Evolutionary conservation across 371 early-diverging fungal species (phyloP), one percentile per base, ranked within the genome.

Genomic region (Rhizopus delemar): DNA sequence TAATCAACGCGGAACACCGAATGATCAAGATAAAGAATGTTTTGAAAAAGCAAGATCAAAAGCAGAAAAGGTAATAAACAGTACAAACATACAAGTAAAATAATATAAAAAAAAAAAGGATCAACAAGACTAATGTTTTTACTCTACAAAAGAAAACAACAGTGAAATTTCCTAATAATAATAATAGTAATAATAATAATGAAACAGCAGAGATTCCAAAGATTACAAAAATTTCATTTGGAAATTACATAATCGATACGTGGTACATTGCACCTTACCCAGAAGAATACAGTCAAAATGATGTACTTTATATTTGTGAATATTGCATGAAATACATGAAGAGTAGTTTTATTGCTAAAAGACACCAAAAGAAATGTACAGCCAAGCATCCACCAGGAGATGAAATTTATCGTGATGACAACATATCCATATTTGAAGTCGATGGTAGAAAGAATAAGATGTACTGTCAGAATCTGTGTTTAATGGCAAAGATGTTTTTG

Each of bases 231-330:
- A 65, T 66, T 4, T 45, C 29, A 9, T 64, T 99, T 53, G 96
- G 98, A 4, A 71, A 83, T 34, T 92, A 86, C 75, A 68, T 86
- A 52, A 89, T 99, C 34, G 89, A 97, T 64, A 88, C 93, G 2
- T 99, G 99, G 99, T 99, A 99, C 74, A 83, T 91, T 29, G 90
- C 98, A 22, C 99, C 99, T 22, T 99, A 99, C 75, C 99, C 99
- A 2, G 94, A 96, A 71, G 96, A 96, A 75, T 96, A 95, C 74
- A 89, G 88, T 52, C 75, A 74, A 31, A 75, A 80, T 9, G 71
- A 77, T 6, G 65, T 74, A 4, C 65, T 98, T 12, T 96, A 93
- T 67, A 86, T 99, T 46, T 99, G 99, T 75, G 97, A 98, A 73
- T 98, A 86, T 63, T 99, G 99, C 70, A 78, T 99, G 49, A 94